These are phyloP conservation scores for Chalciporus chontae DNA, from an alignment of 768 basidiomycete genomes.

Conservation along the genomic window DNA sequence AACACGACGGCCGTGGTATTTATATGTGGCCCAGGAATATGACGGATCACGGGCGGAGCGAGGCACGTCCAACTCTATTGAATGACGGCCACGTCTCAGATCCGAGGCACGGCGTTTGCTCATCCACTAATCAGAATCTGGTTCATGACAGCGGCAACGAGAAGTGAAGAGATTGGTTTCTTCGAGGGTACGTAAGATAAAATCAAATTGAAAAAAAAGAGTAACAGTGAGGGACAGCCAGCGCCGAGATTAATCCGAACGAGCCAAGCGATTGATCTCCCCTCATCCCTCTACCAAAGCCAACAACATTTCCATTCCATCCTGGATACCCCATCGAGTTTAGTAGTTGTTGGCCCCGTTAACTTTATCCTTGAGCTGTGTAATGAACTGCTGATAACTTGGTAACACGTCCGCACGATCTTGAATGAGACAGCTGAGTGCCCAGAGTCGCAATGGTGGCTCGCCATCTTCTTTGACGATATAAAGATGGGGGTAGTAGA, in stretches of 20 bases:
- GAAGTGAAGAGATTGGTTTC: background rate
- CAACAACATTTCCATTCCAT: background rate
- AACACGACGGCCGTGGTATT: background rate
- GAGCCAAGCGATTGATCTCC: background rate
- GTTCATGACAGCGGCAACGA: background rate
- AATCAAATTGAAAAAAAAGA: background rate
- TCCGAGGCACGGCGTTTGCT: background rate
- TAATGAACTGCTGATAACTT: slow-evolving; percentile 94
- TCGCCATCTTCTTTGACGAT: slow-evolving; percentile 98
- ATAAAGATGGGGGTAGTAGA: slow-evolving; percentile 92
- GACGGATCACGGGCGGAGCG: no score
- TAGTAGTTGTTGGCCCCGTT: slow-evolving; percentile 34
- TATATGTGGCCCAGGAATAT: background rate
- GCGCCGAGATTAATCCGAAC: background rate
- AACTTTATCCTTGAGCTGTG: slow-evolving; percentile 82
- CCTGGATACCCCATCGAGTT: no score
- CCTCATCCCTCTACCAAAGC: background rate
- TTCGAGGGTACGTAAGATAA: background rate
- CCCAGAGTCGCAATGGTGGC: slow-evolving; percentile 91
- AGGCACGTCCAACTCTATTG: no score
- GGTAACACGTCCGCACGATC: slow-evolving; percentile 93
- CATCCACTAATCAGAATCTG: background rate
- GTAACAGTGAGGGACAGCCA: background rate
- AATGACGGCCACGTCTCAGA: no score
- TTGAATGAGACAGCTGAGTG: slow-evolving; percentile 89